Conservation (phyloP, 768 basidiomycete species). For the Hygrocybe punicea region DNA sequence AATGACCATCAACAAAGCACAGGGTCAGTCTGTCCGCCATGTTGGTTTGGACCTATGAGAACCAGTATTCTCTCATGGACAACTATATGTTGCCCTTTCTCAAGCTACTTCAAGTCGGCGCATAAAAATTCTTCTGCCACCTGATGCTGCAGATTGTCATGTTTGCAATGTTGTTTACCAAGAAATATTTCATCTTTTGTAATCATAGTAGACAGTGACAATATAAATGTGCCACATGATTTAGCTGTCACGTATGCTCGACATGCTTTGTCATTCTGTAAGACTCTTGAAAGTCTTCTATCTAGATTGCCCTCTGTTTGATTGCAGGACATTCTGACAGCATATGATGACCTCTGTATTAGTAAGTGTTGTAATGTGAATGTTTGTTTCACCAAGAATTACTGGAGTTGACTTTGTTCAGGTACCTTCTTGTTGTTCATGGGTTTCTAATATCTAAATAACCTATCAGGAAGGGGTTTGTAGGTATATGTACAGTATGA, state of each 20-base stretch:
- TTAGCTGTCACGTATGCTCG: not conserved
- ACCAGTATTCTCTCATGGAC: conserved; percentile 43
- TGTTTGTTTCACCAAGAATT: too few relatives aligned
- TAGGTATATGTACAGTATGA: too few relatives aligned
- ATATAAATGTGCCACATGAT: not conserved
- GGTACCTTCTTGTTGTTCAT: too few relatives aligned
- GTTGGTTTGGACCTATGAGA: conserved; percentile 41
- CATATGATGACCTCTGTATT: too few relatives aligned
- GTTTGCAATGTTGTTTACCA: conserved; percentile 8
- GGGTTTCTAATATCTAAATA: too few relatives aligned
- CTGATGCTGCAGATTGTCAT: not conserved
- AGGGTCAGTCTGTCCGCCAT: conserved; percentile 44
- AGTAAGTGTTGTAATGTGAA: too few relatives aligned
- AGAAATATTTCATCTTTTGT: conserved; percentile 4
- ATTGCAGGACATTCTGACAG: too few relatives aligned
- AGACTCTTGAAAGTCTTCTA: too few relatives aligned
- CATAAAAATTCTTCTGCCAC: conserved; percentile 24
- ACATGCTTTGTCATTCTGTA: not conserved
- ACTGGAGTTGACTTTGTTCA: too few relatives aligned
- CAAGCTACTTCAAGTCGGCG: conserved; percentile 22
- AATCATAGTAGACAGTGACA: not conserved
- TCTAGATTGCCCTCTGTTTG: too few relatives aligned
- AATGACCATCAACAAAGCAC: conserved; percentile 48
- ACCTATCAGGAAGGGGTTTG: too few relatives aligned
- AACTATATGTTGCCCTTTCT: conserved; percentile 43